phyloP scores from a whole-genome alignment of 2,329 filamentous ascomycete species.

The Colletotrichum sp. region DNA sequence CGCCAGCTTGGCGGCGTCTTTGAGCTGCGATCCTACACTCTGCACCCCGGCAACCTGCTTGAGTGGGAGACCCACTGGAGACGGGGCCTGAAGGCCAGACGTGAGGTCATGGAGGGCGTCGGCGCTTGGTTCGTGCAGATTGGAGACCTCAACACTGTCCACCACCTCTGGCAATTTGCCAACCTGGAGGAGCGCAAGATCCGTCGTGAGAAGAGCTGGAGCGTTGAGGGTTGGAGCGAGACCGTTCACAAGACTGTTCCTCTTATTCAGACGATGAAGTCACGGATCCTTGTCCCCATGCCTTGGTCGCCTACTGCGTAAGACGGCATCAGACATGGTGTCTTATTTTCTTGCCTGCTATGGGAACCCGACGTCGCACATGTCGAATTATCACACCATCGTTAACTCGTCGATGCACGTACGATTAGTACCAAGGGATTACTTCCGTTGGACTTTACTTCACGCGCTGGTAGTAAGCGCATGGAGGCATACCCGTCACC shows the following conservation, averaged over 20 bases:
- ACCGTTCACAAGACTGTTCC: slow-evolving; percentile 99
- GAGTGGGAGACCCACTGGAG: slow-evolving; percentile 99
- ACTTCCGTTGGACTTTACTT: background rate
- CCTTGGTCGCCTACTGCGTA: slow-evolving; percentile 94
- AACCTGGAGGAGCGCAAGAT: slow-evolving; percentile 93
- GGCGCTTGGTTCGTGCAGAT: slow-evolving; percentile 99
- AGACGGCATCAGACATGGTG: slow-evolving; percentile 1
- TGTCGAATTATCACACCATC: background rate
- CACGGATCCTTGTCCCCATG: slow-evolving; percentile 90
- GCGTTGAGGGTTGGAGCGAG: slow-evolving; percentile 92
- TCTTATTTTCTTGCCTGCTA: background rate
- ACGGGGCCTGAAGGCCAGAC: slow-evolving; percentile 84
- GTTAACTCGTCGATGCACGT: background rate
- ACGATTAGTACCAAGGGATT: background rate
- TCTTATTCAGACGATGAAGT: slow-evolving; percentile 96
- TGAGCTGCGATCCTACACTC: slow-evolving; percentile 93
- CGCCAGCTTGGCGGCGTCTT: slow-evolving; percentile 91
- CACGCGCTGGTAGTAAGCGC: background rate
- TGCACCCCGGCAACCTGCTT: slow-evolving; percentile 92
- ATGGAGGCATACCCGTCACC: background rate
- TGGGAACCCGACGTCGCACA: background rate
- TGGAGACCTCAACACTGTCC: slow-evolving; percentile 95
- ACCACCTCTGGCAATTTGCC: slow-evolving; percentile 98
- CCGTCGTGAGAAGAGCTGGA: slow-evolving; percentile 93
- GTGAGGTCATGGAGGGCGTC: slow-evolving; percentile 98